Percentiles rank a stretch among this genome's conserved stretches.
Conservation (phyloP, 2,329 filamentous ascomycete species). For the Ceratocystis alfenasii region DNA sequence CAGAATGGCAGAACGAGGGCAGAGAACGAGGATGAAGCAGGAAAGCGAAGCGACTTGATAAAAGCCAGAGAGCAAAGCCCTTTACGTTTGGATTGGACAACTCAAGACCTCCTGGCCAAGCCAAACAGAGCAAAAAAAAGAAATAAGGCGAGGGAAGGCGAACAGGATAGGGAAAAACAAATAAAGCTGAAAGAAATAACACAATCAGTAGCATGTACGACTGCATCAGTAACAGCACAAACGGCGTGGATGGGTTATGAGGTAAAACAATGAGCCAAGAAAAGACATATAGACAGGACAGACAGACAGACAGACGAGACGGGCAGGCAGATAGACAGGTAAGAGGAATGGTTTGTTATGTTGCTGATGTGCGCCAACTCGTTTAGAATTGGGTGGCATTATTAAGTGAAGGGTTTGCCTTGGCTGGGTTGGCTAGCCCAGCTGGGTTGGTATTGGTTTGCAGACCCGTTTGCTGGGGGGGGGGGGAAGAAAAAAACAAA, state of each 20-base stretch:
- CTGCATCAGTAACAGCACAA: conserved; percentile 1
- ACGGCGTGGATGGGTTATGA: not conserved
- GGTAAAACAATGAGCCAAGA: conserved; percentile 11
- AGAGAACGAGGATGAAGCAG: not conserved
- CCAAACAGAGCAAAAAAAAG: not conserved
- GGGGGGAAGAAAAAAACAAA: too few relatives aligned
- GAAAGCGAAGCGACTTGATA: too few relatives aligned
- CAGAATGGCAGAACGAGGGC: not conserved
- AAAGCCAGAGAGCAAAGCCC: not conserved
- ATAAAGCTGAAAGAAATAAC: conserved; percentile 1
- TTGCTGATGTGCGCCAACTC: not conserved
- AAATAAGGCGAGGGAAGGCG: not conserved
- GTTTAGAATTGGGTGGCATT: conserved; percentile 3
- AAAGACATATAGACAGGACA: not conserved
- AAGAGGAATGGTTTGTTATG: not conserved
- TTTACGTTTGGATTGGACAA: not conserved
- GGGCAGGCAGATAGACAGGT: not conserved
- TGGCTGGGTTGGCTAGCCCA: not conserved
- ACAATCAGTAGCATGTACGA: conserved; percentile 7
- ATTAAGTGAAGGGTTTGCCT: not conserved
- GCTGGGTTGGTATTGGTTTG: not conserved
- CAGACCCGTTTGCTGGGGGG: not conserved
- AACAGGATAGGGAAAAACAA: not conserved
- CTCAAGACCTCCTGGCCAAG: not conserved
- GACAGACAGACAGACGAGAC: not conserved